Percentiles rank a stretch among this genome's conserved stretches.
These are phyloP conservation scores for Colletotrichum kahawae DNA, from an alignment of 2,329 filamentous ascomycete species.

Conservation along the genomic window DNA sequence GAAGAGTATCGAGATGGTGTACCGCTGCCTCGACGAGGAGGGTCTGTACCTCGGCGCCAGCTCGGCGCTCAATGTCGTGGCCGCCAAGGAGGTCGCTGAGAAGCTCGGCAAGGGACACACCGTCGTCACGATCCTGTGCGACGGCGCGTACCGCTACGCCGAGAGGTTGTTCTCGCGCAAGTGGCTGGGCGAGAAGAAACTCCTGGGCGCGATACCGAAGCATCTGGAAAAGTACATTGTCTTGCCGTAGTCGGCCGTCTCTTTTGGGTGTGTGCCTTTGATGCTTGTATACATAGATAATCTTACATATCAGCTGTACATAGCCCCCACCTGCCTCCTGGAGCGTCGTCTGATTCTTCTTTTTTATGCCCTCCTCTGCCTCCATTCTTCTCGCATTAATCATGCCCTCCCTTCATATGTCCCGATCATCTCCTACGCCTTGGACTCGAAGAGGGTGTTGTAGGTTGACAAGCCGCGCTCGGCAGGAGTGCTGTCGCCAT, in stretches of 20 bases:
- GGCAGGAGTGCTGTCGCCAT: slow-evolving; percentile 8
- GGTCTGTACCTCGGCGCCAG: slow-evolving; percentile 94
- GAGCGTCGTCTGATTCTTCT: neutral
- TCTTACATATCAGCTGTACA: slow-evolving; percentile 25
- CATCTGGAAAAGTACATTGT: slow-evolving; percentile 94
- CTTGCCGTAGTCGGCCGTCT: slow-evolving; percentile 61
- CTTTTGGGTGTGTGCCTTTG: slow-evolving; percentile 9
- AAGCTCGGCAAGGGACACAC: slow-evolving; percentile 88
- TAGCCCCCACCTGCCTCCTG: slow-evolving; percentile 3
- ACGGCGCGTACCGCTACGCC: slow-evolving; percentile 97
- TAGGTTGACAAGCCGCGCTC: slow-evolving; percentile 28
- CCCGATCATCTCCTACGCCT: neutral
- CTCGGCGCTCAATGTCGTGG: slow-evolving; percentile 92
- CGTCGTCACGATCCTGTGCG: slow-evolving; percentile 91
- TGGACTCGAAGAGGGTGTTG: neutral
- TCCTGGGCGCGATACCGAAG: slow-evolving; percentile 81
- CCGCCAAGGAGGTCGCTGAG: slow-evolving; percentile 91
- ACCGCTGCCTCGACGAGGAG: slow-evolving; percentile 93
- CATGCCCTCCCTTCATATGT: neutral
- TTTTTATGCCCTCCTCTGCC: neutral
- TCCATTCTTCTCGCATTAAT: neutral
- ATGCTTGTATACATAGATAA: slow-evolving; percentile 23
- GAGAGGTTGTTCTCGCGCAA: slow-evolving; percentile 90
- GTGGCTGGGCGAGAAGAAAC: slow-evolving; percentile 87
- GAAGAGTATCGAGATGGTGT: slow-evolving; percentile 97